Percentiles rank a stretch among this genome's conserved stretches.
Evolutionary conservation across 2,329 filamentous ascomycete genomes (phyloP).

Genomic region (Aureobasidium sp.): DNA sequence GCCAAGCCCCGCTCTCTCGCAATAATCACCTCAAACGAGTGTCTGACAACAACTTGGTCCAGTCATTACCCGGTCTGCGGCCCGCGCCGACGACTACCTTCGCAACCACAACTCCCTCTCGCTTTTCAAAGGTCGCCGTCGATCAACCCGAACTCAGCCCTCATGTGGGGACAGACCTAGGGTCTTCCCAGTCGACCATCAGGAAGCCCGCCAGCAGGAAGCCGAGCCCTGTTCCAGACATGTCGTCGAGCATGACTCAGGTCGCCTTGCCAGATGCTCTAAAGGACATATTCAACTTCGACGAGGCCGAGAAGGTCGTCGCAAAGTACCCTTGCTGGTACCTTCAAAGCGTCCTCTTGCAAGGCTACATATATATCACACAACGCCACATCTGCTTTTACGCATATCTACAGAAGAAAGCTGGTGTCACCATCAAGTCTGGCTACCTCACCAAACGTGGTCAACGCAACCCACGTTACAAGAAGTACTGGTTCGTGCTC

Average conservation of each 20-base stretch:
- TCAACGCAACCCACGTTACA: slow-evolving; percentile 77
- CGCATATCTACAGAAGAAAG: slow-evolving; percentile 90
- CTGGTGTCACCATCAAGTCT: slow-evolving; percentile 65
- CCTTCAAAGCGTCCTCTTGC: slow-evolving; percentile 80
- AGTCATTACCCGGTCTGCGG: slow-evolving; percentile 53
- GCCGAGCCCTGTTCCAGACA: slow-evolving; percentile 19
- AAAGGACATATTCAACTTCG: slow-evolving; percentile 69
- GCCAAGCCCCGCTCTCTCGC: slow-evolving; percentile 6
- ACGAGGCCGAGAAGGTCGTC: slow-evolving; percentile 73
- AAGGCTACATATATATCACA: slow-evolving; percentile 95
- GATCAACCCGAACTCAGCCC: slow-evolving; percentile 63
- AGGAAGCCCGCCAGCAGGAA: slow-evolving; percentile 20
- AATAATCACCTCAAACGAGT: slow-evolving; percentile 49
- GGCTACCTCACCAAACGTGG: slow-evolving; percentile 85
- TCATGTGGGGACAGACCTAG: slow-evolving; percentile 40
- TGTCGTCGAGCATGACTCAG: slow-evolving; percentile 9
- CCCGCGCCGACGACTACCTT: not conserved
- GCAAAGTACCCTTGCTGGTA: slow-evolving; percentile 91
- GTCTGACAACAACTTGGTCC: slow-evolving; percentile 58
- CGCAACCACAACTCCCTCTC: slow-evolving; percentile 1
- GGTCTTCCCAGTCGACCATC: slow-evolving; percentile 22
- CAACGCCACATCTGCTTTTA: slow-evolving; percentile 92
- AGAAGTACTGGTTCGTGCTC: slow-evolving; percentile 85
- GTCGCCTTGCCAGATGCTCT: slow-evolving; percentile 14
- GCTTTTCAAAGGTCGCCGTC: slow-evolving; percentile 19